These are phyloP conservation scores for Verticillium nonalfalfae DNA, from an alignment of 2,329 filamentous ascomycete species.

Conservation along the genomic window DNA sequence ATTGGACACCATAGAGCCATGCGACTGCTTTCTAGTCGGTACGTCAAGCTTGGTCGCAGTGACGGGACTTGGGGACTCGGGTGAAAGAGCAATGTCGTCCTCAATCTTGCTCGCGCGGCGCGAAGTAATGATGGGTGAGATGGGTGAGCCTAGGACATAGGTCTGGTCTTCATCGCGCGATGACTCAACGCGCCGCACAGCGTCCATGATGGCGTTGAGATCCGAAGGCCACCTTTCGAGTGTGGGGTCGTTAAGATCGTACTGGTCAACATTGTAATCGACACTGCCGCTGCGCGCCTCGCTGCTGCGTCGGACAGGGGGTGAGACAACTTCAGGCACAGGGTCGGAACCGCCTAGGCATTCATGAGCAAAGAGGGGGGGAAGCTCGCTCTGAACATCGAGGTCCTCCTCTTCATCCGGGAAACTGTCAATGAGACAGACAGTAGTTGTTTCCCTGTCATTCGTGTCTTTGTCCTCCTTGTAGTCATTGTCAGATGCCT, in stretches of 20 bases:
- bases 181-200: constrained; percentile 38
- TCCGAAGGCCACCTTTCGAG: constrained; percentile 42
- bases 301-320: neutral
- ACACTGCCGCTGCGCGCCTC: constrained; percentile 6
- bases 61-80: constrained; percentile 26
- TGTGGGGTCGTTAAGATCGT: constrained; percentile 39
- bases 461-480: neutral
- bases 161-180: constrained; percentile 32
- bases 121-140: constrained; percentile 26
- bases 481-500: constrained; percentile 3
- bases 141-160: constrained; percentile 25
- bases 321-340: neutral
- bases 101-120: constrained; percentile 25
- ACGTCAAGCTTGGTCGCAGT: constrained; percentile 19
- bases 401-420: constrained; percentile 9
- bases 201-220: constrained; percentile 34
- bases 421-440: neutral
- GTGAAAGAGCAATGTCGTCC: constrained; percentile 23
- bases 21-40: constrained; percentile 17
- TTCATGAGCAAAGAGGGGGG: constrained; percentile 42
- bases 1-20: constrained; percentile 19
- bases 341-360: constrained; percentile 29
- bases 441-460: neutral
- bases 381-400: constrained; percentile 13
- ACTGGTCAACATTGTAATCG: constrained; percentile 15